Evolutionary conservation across 1,284 basidiomycete species (phyloP), one percentile per base, ranked within the genome.

Genomic region (Boletus subluridellus): DNA sequence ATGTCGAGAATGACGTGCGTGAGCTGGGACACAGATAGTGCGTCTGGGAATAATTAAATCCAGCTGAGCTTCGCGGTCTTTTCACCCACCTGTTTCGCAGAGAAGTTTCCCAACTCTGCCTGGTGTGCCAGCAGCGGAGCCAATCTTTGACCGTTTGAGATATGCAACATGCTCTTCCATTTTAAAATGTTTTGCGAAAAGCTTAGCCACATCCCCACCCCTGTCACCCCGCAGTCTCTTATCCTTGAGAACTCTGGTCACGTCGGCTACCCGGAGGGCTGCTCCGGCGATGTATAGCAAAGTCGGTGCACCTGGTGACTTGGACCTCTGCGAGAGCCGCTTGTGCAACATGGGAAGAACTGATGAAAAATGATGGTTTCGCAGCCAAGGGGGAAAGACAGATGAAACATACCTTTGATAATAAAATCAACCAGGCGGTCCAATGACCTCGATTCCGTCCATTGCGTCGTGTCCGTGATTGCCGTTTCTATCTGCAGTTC

Each of bases 161-260:
- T 91, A 90, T 21, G 81, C 76, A 65, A 88, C 83, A 69, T 94
- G 92, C 60, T 93, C 87, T 54, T 85, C 78, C 46, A 94, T 78
- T 74, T 92, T 94, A 75, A 92, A 85, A 70, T 94, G 92, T 73
- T 86, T 91, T 47, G 92, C 89, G 66, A 94, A 94, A 37, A 92
- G 79, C 70, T 94, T 94, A 34, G 88, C 91, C 44, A 93, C 84
- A 61, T 92, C 89, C 32, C 87, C 89, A 58, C 90, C 85, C 71
- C 90, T 92, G 53, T 90, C 84, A 54, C 87, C 85, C 65, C 85
- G 77, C 59, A 92, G 77, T 60, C 76, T 81, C 69, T 80, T 86
- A 73, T 84, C 81, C 71, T 82, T 89, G 60, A 93, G 77, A 52
- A 84, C 76, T 57, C 91, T 79, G 44, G 87, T 87, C 44, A 90